Evolutionary conservation across 2,329 filamentous ascomycete genomes (phyloP).

Genomic region (Pseudomassariella vexata): DNA sequence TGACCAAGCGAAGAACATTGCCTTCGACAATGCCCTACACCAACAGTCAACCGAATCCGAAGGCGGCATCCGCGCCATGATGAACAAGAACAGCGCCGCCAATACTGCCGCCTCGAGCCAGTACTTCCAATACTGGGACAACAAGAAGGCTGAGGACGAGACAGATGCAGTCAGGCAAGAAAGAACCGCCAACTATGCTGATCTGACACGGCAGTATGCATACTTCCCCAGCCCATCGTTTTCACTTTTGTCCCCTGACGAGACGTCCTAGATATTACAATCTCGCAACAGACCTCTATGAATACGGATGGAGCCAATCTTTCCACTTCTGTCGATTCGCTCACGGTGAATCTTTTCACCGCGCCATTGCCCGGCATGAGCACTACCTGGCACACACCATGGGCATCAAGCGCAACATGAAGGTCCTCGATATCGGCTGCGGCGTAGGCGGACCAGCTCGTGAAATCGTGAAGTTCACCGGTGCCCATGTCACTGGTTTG

Average conservation of each 20-base stretch:
- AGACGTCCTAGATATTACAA: slow-evolving; percentile 60
- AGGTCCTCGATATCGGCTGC: slow-evolving; percentile 69
- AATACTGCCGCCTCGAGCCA: slow-evolving; percentile 66
- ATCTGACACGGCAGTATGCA: slow-evolving; percentile 61
- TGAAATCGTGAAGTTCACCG: slow-evolving; percentile 69
- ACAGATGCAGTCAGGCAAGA: slow-evolving; percentile 54
- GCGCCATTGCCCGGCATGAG: slow-evolving; percentile 71
- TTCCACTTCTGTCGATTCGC: slow-evolving; percentile 79
- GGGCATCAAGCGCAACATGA: slow-evolving; percentile 58
- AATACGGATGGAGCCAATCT: slow-evolving; percentile 69
- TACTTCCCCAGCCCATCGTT: slow-evolving; percentile 2
- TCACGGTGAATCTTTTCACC: slow-evolving; percentile 61
- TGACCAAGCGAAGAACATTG: slow-evolving; percentile 7
- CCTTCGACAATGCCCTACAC: slow-evolving; percentile 60
- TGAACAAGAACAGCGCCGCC: slow-evolving; percentile 59
- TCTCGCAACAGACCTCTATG: slow-evolving; percentile 67
- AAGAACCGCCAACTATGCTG: slow-evolving; percentile 64
- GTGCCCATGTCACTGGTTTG: slow-evolving; percentile 62
- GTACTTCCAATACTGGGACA: slow-evolving; percentile 78
- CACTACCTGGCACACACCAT: slow-evolving; percentile 72
- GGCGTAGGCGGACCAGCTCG: slow-evolving; percentile 71
- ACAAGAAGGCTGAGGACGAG: slow-evolving; percentile 59
- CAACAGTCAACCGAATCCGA: slow-evolving; percentile 49
- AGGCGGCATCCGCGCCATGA: slow-evolving; percentile 57
- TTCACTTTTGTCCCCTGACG: slow-evolving; percentile 9